Base-by-base conservation (phyloP, 2,329 filamentous ascomycete species). In the Cladobotryum mycophilum region DNA sequence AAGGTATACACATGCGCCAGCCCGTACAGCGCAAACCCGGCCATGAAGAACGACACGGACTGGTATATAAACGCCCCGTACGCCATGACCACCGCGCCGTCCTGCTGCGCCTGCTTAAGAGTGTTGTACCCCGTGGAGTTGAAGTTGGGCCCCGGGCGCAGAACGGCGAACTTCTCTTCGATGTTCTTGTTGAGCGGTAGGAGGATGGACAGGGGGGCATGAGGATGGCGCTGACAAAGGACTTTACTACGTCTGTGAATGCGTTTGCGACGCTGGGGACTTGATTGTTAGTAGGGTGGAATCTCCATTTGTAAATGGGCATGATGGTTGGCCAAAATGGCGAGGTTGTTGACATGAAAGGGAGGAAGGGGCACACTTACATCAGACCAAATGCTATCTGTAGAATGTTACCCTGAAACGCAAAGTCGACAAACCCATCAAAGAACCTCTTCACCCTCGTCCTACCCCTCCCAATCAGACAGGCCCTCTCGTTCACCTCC, bases 361-460 rank as follows among this genome's bases (percentile, higher is more conserved):
- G 20, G 20, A 20, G 20, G 20, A 20, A 13, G 44, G 7, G 15
- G 7, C 3, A 7, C 13, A 42, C 74, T 64, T 62, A 87, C 84
- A 89, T 89, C 56, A 89, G 70, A 57, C 85, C 86, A 58, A 89
- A 82, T 14, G 86, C 86, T 53, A 89, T 85, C 65, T 89, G 82
- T 22, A 89, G 75, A 44, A 89, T 85, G 58, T 89, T 88, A 52
- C 86, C 85, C 56, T 85, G 80, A 48, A 88, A 78, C 0, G 84
- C 85, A 66, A 89, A 89, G 63, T 88, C 84, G 57, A 83, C 65
- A 63, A 89, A 89, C 37, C 82, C 82, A 34, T 79, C 70, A 72
- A 79, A 83, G 51, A 80, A 68, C 53, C 73, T 72, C 55, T 72
- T 69, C 20, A 78, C 76, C 48, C 69, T 70, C 48, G 71, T 66